Conservation (phyloP, 2,329 filamentous ascomycete genomes). For the Fusarium liriodendri region DNA sequence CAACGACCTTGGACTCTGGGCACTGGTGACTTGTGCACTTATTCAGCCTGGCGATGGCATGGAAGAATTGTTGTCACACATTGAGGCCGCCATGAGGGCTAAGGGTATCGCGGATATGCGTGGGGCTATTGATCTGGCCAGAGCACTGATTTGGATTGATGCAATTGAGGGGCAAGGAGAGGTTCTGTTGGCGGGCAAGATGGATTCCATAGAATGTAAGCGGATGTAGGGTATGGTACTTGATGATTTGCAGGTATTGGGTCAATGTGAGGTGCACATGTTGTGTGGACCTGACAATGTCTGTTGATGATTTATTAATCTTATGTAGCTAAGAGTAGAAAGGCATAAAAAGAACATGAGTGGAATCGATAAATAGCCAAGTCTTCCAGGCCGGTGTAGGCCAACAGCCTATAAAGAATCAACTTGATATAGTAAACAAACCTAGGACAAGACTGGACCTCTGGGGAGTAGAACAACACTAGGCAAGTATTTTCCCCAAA, state of each 20-base stretch:
- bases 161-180: background rate
- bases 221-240: background rate
- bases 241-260: background rate
- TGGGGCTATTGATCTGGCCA: background rate
- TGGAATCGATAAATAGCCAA: background rate
- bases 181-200: background rate
- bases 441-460: background rate
- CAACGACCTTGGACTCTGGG: background rate
- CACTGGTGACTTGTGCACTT: background rate
- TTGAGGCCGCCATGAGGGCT: background rate
- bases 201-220: background rate
- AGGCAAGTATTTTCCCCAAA: background rate
- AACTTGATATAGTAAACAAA: background rate
- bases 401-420: background rate
- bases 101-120: background rate
- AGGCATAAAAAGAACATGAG: background rate
- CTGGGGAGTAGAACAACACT: background rate
- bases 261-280: background rate
- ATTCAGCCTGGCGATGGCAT: background rate
- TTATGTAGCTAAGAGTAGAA: background rate
- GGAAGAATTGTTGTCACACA: background rate
- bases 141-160: background rate
- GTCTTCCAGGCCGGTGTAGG: background rate
- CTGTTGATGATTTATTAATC: background rate
- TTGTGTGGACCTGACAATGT: background rate